Evolutionary conservation across 345 rosid species (phyloP).

Genomic region (Populus pruinosa): DNA sequence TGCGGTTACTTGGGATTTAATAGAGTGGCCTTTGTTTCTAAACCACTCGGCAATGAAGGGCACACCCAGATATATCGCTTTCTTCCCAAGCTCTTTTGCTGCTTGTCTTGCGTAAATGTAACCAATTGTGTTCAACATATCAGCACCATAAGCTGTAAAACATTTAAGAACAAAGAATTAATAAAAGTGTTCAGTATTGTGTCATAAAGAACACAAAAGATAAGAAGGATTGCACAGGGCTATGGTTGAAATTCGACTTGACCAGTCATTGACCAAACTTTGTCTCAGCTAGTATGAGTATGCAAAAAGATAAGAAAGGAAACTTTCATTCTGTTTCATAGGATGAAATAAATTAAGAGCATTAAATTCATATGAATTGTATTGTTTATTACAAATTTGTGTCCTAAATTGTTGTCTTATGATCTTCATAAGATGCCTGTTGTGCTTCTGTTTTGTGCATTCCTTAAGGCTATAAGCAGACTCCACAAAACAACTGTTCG

Average conservation of each 20-base stretch:
- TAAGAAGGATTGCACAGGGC: background rate
- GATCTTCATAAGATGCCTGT: background rate
- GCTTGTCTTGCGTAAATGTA: conserved; percentile 90
- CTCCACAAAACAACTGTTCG: background rate
- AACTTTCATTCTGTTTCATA: background rate
- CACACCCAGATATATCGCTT: conserved; percentile 74
- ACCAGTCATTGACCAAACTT: background rate
- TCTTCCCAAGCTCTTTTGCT: conserved; percentile 95
- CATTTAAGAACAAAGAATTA: conserved; percentile 4
- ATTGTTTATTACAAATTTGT: background rate
- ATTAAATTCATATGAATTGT: background rate
- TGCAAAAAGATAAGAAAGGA: background rate
- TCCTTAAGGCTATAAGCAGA: background rate
- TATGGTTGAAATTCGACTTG: background rate
- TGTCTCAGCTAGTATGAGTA: background rate
- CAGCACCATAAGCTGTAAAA: conserved; percentile 86
- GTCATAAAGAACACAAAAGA: background rate
- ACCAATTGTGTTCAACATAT: conserved; percentile 90
- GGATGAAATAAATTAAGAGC: background rate
- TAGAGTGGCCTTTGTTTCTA: conserved; percentile 88
- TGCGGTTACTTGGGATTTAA: conserved; percentile 97
- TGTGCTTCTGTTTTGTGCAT: background rate
- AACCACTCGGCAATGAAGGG: conserved; percentile 98
- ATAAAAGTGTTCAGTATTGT: background rate
- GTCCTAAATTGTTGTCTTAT: background rate